These are phyloP conservation scores for Nicotiana attenuata DNA, from an alignment of 257 asterid genomes.

Conservation along the genomic window DNA sequence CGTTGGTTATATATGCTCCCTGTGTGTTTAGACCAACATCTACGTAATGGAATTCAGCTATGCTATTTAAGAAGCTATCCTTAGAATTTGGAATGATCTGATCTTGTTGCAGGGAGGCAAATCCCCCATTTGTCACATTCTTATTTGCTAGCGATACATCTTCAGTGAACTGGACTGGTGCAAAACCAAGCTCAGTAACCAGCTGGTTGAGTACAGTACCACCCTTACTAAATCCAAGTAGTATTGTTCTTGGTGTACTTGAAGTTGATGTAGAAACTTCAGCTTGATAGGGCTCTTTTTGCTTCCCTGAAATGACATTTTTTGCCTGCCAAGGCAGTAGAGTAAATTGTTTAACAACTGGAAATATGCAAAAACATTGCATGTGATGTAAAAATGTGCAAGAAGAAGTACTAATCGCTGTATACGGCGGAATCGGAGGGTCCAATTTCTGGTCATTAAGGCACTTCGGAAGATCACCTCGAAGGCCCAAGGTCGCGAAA, in stretches of 20 bases:
- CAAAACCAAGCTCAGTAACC: constrained; percentile 56
- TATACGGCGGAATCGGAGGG: no score
- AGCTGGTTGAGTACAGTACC: constrained; percentile 88
- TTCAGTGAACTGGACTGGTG: constrained; percentile 34
- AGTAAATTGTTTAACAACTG: not conserved
- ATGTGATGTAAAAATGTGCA: not conserved
- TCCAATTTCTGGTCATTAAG: no score
- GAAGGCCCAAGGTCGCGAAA: no score
- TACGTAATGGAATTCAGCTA: constrained; percentile 80
- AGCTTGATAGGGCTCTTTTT: constrained; percentile 35
- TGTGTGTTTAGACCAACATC: constrained; percentile 80
- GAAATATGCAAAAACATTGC: not conserved
- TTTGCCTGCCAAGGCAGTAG: constrained; percentile 46
- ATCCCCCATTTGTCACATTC: constrained; percentile 26
- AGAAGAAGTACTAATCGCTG: not conserved
- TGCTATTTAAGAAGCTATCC: constrained; percentile 60
- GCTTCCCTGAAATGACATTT: constrained; percentile 35
- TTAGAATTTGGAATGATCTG: constrained; percentile 56
- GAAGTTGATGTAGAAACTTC: constrained; percentile 39
- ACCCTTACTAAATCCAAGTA: constrained; percentile 96
- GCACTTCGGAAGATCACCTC: no score
- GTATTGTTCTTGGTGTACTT: constrained; percentile 52
- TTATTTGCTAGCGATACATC: constrained; percentile 18
- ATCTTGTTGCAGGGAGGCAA: constrained; percentile 27
- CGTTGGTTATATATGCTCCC: constrained; percentile 75